Evolutionary conservation across 495 filamentous ascomycete species (phyloP), one percentile per base, ranked within the genome.

Genomic region (Penicillium bovifimosum): DNA sequence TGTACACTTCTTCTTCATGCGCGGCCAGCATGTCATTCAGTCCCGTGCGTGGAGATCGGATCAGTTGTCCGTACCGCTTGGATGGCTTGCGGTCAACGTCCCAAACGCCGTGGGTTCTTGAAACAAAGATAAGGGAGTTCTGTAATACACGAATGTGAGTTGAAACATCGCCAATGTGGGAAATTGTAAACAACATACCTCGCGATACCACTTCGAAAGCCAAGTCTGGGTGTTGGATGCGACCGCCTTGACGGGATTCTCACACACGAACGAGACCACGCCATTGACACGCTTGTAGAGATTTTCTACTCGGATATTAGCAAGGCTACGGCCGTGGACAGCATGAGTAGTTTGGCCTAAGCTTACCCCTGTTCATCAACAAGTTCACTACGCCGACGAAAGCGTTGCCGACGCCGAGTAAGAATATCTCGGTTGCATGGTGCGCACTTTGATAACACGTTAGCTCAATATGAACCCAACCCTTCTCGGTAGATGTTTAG

Each of bases 331-430:
- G 9, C 20, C 20, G 20, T 24, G 4, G 7, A 6, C 6, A 6
- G n/a, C 13, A 31, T 39, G 34, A 8, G 11, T 18, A 35, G 4
- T 48, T 48, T 13, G 35, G 1, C 8, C 28, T 14, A 33, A 46
- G 48, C 72, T 49, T 69, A 87, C 85, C 81, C 68, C 85, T 71
- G 50, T 82, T 81, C 20, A 82, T 83, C 5, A 91, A 67, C 1
- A 91, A 76, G n/a, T 85, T 74, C 43, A 85, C 82, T 17, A 88
- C 74, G 0, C 84, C 86, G 8, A 83, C 70, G 54, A 87, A 88
- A 1, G 86, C 81, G 53, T 85, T 80, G 9, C 93, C 95, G 2
- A 95, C 80, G 4, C 93, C 92, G 43, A 99, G 70, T 36, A 97
- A 76, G 65, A 92, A 85, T 18, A 97, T 77, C 18, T 90, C 79